Percentiles rank a stretch among this genome's conserved stretches.
Conservation (phyloP, 305 asterid species). For the Plantago coronopus region DNA sequence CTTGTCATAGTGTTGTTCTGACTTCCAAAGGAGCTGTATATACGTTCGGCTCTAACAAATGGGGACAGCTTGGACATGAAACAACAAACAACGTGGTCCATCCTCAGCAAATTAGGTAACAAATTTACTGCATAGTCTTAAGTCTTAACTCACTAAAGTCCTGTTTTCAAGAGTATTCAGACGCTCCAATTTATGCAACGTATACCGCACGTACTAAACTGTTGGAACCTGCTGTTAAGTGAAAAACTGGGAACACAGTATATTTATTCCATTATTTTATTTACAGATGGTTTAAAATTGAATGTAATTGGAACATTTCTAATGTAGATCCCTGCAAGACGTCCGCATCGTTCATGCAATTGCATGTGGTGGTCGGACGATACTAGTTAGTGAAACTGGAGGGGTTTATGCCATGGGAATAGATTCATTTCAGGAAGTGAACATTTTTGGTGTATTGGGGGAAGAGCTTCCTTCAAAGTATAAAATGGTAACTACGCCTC, state of each 20-base stretch:
- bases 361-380: conserved; percentile 80
- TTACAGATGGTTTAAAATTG: conserved; percentile 4
- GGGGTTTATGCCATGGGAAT: conserved; percentile 80
- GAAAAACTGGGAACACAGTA: neutral
- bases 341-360: conserved; percentile 80
- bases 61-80: conserved; percentile 95
- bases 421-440: conserved; percentile 79
- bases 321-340: conserved; percentile 77
- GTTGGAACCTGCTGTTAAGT: neutral
- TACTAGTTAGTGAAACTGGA: conserved; percentile 79
- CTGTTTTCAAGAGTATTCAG: neutral
- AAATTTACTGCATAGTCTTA: conserved; percentile 7
- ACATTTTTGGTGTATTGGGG: too few relatives aligned
- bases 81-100: conserved; percentile 55
- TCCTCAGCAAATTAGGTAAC: conserved; percentile 71
- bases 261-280: neutral
- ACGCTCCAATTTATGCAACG: neutral
- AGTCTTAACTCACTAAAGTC: too few relatives aligned
- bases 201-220: too few relatives aligned
- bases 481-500: conserved; percentile 58
- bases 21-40: conserved; percentile 77
- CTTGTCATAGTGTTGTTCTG: conserved; percentile 88
- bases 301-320: conserved; percentile 28
- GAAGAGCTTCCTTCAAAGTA: too few relatives aligned
- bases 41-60: conserved; percentile 77